Base-by-base conservation (phyloP, 306 rosid species). In the Phaseolus lunatus region DNA sequence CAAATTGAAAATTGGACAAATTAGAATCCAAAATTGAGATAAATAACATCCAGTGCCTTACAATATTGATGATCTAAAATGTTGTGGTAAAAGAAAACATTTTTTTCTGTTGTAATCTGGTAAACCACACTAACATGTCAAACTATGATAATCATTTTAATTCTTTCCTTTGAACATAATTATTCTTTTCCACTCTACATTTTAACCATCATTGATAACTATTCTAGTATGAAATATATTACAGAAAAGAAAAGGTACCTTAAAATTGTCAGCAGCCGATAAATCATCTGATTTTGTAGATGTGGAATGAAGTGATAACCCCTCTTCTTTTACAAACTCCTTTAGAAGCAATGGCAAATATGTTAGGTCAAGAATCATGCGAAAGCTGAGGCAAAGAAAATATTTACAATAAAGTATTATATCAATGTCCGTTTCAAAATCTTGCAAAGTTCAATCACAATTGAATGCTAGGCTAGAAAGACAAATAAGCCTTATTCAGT, bases 261-360 rank as follows among this genome's bases (percentile, higher is more conserved):
- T 85, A 18, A 75, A 80, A 67, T 22, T 77, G 70, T 73, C 76
- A 62, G 76, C 83, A 24, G 78, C 63, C 10, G 82, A 74, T 59
- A 74, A 70, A 74, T 85, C 82, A 69, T 83, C 83, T 7, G 79
- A 82, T 63, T 78, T 84, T 27, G 58, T 63, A 12, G 80, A 1
- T 71, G 75, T 78, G 35, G 83, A 59, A 49, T 16, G 53, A 37
- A 59, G 70, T 16, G 75, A 80, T 50, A 78, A 74, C 66, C 66
- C 76, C 72, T 84, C 83, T 81, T 79, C 93, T 78, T 83, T 75
- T 13, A 31, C 31, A 14, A 58, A 62, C 76, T 81, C 89, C 52
- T 81, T 86, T 44, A 68, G 75, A 23, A 79, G 45, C 73, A 81
- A 76, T 22, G 76, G 63, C 26, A 89, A 78, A 90, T 85, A 79